These are phyloP conservation scores for Paramyrothecium roridum DNA, from an alignment of 2,329 filamentous ascomycete species.

Conservation along the genomic window DNA sequence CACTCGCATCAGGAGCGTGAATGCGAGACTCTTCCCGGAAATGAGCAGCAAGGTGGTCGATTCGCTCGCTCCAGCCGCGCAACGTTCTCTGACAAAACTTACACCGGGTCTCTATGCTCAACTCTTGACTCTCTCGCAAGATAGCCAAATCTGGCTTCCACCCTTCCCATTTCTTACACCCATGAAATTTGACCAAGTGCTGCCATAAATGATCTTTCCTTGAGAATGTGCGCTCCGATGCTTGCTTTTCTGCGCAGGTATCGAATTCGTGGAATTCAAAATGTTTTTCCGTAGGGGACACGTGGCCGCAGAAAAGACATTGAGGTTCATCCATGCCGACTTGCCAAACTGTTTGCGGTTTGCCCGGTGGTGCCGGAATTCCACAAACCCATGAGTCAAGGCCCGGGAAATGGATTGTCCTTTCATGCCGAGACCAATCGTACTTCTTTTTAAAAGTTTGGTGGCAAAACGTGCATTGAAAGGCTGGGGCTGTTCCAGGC, in stretches of 20 bases:
- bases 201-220: slow-evolving; percentile 41
- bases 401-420: slow-evolving; percentile 43
- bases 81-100: slow-evolving; percentile 22
- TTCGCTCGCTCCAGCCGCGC: slow-evolving; percentile 23
- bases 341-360: slow-evolving; percentile 44
- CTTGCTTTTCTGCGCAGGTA: slow-evolving; percentile 45
- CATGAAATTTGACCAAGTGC: slow-evolving; percentile 38
- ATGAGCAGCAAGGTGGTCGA: slow-evolving; percentile 23
- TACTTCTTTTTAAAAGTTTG: slow-evolving; percentile 36
- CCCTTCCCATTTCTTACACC: slow-evolving; percentile 40
- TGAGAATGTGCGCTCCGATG: slow-evolving; percentile 37
- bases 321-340: slow-evolving; percentile 39
- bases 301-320: slow-evolving; percentile 35
- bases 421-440: slow-evolving; percentile 45
- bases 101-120: slow-evolving; percentile 18
- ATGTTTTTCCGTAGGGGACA: slow-evolving; percentile 29
- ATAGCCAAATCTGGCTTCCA: slow-evolving; percentile 42
- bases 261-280: slow-evolving; percentile 37
- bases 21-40: slow-evolving; percentile 10
- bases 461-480: slow-evolving; percentile 34
- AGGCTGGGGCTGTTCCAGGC: slow-evolving; percentile 12
- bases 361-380: slow-evolving; percentile 25
- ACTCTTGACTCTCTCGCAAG: slow-evolving; percentile 24
- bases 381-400: slow-evolving; percentile 48
- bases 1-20: too few relatives aligned